A percentile compares a stretch with the other conserved stretches of the same genome.
phyloP scores from a whole-genome alignment of 2,329 filamentous ascomycete species.

The Metarhizium guizhouense region DNA sequence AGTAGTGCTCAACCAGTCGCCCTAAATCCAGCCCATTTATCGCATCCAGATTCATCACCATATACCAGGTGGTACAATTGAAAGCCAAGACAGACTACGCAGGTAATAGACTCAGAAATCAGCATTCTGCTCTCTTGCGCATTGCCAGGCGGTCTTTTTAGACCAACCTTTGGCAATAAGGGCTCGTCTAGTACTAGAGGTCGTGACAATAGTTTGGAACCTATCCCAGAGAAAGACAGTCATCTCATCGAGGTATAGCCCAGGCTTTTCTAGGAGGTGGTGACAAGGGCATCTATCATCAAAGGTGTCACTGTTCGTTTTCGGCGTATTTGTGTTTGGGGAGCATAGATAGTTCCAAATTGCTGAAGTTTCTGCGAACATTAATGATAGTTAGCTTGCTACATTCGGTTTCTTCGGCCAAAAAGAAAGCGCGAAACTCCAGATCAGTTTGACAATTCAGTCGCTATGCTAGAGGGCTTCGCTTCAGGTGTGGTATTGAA shows the following conservation, averaged over 20 bases:
- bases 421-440: not conserved
- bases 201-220: not conserved
- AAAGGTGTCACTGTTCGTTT: not conserved
- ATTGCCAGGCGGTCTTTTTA: not conserved
- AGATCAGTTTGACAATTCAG: not conserved
- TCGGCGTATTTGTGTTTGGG: not conserved
- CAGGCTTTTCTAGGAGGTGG: not conserved
- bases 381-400: not conserved
- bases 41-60: too few relatives aligned
- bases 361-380: not conserved
- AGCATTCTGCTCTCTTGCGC: not conserved
- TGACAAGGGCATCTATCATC: not conserved
- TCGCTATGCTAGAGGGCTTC: not conserved
- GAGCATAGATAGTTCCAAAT: not conserved
- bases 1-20: too few relatives aligned
- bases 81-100: too few relatives aligned
- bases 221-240: not conserved
- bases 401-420: not conserved
- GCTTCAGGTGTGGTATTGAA: not conserved
- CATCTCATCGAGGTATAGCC: not conserved
- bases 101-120: not conserved
- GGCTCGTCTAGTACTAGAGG: not conserved
- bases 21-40: too few relatives aligned
- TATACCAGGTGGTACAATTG: too few relatives aligned
- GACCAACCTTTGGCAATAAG: not conserved